Percentiles rank a stretch among this genome's conserved stretches.
phyloP scores from a whole-genome alignment of 345 rosid species.

The Orychophragmus violaceus region DNA sequence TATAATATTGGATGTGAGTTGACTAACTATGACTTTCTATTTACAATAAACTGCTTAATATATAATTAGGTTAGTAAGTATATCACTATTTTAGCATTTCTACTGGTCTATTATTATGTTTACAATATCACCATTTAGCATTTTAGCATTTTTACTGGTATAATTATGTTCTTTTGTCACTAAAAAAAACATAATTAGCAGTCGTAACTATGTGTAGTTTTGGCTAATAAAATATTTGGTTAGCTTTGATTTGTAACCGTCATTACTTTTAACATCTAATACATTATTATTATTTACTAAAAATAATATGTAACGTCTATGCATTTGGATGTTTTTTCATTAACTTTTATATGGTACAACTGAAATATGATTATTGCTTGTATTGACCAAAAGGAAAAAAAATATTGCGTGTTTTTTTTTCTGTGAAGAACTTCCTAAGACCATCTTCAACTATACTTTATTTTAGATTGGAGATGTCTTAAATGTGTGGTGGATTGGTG shows the following conservation, averaged over 20 bases:
- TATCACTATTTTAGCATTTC: neutral
- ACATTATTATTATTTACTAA: neutral
- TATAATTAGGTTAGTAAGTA: neutral
- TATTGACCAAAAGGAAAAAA: too few relatives aligned
- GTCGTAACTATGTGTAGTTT: neutral
- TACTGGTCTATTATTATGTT: neutral
- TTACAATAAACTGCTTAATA: neutral
- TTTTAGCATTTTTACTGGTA: neutral
- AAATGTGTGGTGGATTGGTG: neutral
- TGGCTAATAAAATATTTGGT: neutral
- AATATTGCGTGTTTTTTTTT: neutral
- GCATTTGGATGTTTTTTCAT: neutral
- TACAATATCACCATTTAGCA: neutral
- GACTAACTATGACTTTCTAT: neutral
- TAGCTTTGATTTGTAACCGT: conserved; percentile 20
- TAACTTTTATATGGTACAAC: neutral
- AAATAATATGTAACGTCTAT: conserved; percentile 2
- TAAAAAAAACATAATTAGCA: too few relatives aligned
- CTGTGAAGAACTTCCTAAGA: neutral
- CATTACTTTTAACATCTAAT: neutral
- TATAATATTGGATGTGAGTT: neutral
- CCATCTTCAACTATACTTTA: too few relatives aligned
- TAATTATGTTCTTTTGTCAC: neutral
- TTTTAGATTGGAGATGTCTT: too few relatives aligned
- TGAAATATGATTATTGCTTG: neutral